Base-by-base conservation (phyloP, 192 early-diverging fungal species). In the Dissophora globulifera region DNA sequence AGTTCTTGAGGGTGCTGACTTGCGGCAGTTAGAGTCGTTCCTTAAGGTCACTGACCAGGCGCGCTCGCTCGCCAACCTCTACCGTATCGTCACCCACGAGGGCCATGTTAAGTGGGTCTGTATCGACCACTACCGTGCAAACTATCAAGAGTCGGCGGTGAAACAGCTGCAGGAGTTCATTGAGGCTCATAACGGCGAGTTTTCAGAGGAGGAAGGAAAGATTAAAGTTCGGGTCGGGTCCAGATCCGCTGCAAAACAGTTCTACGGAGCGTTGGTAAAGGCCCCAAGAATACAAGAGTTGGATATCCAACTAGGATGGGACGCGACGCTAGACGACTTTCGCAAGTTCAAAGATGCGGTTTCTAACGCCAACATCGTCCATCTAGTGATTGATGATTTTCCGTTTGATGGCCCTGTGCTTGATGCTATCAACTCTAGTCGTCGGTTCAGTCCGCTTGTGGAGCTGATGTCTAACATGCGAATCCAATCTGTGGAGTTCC, bases 41-140 rank as follows among this genome's bases (percentile, higher is more conserved):
- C 20, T 66, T 12, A 33, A 17, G 30, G 48, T 29, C 27, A 35
- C 31, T n/a, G 63, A 66, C 25, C 1, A 22, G 29, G 63, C 13
- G 2, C 63, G 52, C 5, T 31, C 48, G 4, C 45, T 67, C 13
- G 65, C 54, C 7, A 58, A 67, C 22, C 47, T 67, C 0, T 67
- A 58, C 48, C 30, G 55, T 26, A 58, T 40, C 29, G 65, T 66
- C 45, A 56, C 63, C 6, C 16, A 17, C 25, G 45, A 66, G 15
- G 52, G 63, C 3, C 51, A 66, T 8, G 55, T 58, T 55, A 67
- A 67, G 38, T 67, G 65, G 65, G 55, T 67, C 2, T 67, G 65
- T 19, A 33, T 56, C 1, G 55, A 56, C 17, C 65, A 67, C 30
- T 67, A 42, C 13, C 53, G 55, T 45, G 25, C 57, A 32, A 58